Evolutionary conservation across 73 alveolate species (phyloP), one percentile per base, ranked within the genome.

Genomic region (Tetrahymena borealis): DNA sequence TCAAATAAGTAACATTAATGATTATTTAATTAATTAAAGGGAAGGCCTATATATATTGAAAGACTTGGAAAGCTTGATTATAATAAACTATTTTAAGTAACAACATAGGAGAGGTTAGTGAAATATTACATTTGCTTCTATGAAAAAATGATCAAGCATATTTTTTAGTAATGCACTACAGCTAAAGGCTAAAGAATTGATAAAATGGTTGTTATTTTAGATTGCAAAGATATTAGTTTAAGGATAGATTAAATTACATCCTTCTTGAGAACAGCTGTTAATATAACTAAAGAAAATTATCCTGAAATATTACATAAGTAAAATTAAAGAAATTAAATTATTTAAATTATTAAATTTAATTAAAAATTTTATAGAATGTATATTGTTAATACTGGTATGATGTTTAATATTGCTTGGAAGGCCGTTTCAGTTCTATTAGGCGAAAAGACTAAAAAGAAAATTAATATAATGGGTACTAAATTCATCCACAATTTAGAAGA

Each of bases 101-200:
- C 97, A 32, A 91, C 97, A n/a, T 96, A 95, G 90, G 94, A 94
- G 39, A 94, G 96, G 90, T 91, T 95, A 78, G 90, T 95, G n/a
- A 95, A 95, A 94, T 95, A 94, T 90, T 94, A 94, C 90, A 90
- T 94, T 60, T 6, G 28, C 5, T 60, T 60, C 28, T 60, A 60
- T 60, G 85, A 60, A 60, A 60, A 60, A 9, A 60, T 60, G 0
- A n/a, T 60, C 13, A 60, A 60, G 37, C 28, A 60, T 15, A 35
- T 60, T 24, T 60, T 60, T n/a, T 60, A 60, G 16, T 9, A 60
- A n/a, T 60, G 85, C 28, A 60, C 85, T 24, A 24, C 35, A 20
- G 85, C 93, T 39, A 32, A 31, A 20, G 38, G 93, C 36, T 38
- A 43, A 90, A 18, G 36, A 38, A 38, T 40, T 36, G 79, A 91